Evolutionary conservation across 2,329 filamentous ascomycete species (phyloP), one percentile per base, ranked within the genome.

Genomic region (Rhynchosporium secalis): DNA sequence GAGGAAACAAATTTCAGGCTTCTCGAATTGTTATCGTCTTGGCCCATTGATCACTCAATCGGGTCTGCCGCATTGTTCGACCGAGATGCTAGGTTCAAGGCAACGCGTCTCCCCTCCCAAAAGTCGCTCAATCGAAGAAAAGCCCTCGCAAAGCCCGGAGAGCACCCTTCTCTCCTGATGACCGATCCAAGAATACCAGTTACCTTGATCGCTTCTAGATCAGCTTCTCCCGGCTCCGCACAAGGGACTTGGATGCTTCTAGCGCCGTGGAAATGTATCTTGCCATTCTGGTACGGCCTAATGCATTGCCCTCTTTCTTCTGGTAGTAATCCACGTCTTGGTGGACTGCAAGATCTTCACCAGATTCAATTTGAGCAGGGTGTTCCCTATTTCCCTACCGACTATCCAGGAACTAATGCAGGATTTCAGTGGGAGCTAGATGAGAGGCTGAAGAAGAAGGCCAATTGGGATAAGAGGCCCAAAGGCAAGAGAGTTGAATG

Each of bases 181-280:
- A 79, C 78, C 8, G 92, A 97, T 70, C 90, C 91, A 1, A 78
- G 83, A 1, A 95, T 98, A 15, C 95, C 95, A 0, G 76, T 94
- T 45, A 79, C 94, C 1, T 76, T 96, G 5, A 80, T 91, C 4
- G 81, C 87, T 40, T 85, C 84, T 10, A 82, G 85, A 3, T 74
- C 81, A 9, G 73, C 76, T 10, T 70, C 74, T 1, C 76, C 77
- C 43, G 78, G 75, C 10, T 82, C 81, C 52, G 78, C 80, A 1
- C 86, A 89, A 54, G 88, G 89, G 0, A 87, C 82, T 0, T 98
- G 92, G 92, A 95, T 88, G 0, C 74, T 98, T 1, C 80, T 98
- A 29, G 82, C 95, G 3, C 95, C 95, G 0, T 97, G 94, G 92
- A 92, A 91, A 72, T 96, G 91, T 70, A 89, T 98, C 41, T 80